Evolutionary conservation across 2,329 filamentous ascomycete genomes (phyloP).

Genomic region (Alternaria arbusti): DNA sequence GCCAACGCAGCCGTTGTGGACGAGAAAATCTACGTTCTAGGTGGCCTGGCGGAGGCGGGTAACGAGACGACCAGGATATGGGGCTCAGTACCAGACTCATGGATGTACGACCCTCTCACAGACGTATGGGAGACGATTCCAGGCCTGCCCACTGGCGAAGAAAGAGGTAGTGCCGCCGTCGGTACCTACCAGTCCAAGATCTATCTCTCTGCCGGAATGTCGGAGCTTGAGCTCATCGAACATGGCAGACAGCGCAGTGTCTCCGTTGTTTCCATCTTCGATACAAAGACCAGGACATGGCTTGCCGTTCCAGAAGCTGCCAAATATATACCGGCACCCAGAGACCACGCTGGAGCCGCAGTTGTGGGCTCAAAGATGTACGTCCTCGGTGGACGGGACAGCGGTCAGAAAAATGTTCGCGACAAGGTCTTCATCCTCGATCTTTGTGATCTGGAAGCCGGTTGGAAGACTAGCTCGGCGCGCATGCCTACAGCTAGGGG

Average conservation of each 20-base stretch:
- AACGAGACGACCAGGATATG: slow-evolving; percentile 10
- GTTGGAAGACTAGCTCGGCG: slow-evolving; percentile 22
- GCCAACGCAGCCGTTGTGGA: slow-evolving; percentile 27
- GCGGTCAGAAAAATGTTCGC: slow-evolving; percentile 18
- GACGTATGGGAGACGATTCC: slow-evolving; percentile 16
- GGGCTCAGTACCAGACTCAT: slow-evolving; percentile 16
- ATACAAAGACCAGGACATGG: slow-evolving; percentile 20
- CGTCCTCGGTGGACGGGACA: slow-evolving; percentile 31
- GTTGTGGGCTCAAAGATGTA: slow-evolving; percentile 31
- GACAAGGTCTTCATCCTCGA: slow-evolving; percentile 33
- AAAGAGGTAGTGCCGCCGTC: slow-evolving; percentile 28
- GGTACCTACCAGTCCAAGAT: slow-evolving; percentile 25
- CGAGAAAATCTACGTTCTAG: slow-evolving; percentile 33
- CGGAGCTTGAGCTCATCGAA: slow-evolving; percentile 10
- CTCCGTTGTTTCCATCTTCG: slow-evolving; percentile 24
- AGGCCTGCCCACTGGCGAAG: slow-evolving; percentile 7
- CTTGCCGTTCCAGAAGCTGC: slow-evolving; percentile 9
- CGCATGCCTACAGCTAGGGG: slow-evolving; percentile 35
- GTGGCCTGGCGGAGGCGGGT: slow-evolving; percentile 21
- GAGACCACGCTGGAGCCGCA: slow-evolving; percentile 35
- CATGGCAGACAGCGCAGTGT: slow-evolving; percentile 13
- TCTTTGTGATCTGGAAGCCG: slow-evolving; percentile 22
- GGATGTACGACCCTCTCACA: slow-evolving; percentile 20
- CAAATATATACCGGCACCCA: slow-evolving; percentile 21
- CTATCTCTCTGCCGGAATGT: slow-evolving; percentile 31